These are phyloP conservation scores for Hyphodiscus sp. DNA, from an alignment of 2,329 filamentous ascomycete genomes.

Conservation along the genomic window DNA sequence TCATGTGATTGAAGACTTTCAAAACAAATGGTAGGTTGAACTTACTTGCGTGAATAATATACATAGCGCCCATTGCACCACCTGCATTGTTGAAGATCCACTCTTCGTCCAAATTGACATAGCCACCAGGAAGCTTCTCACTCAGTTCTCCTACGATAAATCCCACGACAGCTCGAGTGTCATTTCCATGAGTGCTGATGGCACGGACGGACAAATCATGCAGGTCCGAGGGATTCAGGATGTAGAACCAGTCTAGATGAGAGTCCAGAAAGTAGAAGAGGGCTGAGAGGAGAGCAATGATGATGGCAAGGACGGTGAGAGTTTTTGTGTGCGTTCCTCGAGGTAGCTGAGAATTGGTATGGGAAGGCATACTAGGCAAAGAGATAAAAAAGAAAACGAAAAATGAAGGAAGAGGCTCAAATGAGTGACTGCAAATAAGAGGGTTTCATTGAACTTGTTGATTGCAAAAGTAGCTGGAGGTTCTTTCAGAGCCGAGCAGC, in stretches of 20 bases:
- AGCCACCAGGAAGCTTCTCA: slow-evolving; percentile 37
- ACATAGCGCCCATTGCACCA: slow-evolving; percentile 88
- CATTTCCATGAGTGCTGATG: slow-evolving; percentile 64
- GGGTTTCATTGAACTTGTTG: neutral
- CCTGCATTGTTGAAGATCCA: slow-evolving; percentile 93
- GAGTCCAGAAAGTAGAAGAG: slow-evolving; percentile 51
- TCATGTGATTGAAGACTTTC: slow-evolving; percentile 1
- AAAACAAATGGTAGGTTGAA: slow-evolving; percentile 12
- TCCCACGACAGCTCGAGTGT: slow-evolving; percentile 62
- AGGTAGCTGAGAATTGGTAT: neutral
- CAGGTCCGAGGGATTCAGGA: slow-evolving; percentile 64
- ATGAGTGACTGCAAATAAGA: neutral
- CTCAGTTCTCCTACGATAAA: slow-evolving; percentile 65
- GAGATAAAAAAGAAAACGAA: neutral
- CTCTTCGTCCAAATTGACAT: slow-evolving; percentile 68
- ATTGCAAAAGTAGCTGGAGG: neutral
- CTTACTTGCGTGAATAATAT: slow-evolving; percentile 78
- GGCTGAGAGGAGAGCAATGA: slow-evolving; percentile 48
- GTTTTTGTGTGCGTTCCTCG: slow-evolving; percentile 4
- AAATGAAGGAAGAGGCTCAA: neutral
- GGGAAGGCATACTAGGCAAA: neutral
- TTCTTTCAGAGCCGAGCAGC: neutral
- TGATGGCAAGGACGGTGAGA: slow-evolving; percentile 44
- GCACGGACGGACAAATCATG: slow-evolving; percentile 61
- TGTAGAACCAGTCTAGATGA: slow-evolving; percentile 55